Evolutionary conservation across 2,329 filamentous ascomycete species (phyloP), one percentile per base, ranked within the genome.

Genomic region (Cladosporium phlei): DNA sequence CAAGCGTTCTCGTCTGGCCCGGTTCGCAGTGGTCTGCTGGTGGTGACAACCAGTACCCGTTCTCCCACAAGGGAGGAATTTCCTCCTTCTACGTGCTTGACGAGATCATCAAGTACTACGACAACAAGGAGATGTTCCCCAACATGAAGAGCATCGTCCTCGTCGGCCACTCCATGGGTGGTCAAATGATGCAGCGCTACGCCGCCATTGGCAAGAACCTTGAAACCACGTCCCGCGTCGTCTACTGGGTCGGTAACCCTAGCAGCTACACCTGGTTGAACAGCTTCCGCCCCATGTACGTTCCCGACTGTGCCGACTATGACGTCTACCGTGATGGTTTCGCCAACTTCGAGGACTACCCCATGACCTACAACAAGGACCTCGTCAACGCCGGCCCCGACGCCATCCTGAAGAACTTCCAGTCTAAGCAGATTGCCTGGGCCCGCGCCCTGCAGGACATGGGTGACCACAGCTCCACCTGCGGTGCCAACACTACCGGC

Each of bases 111-210:
- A 34, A 58, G 32, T 64, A 61, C 50, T 66, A 60, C 45, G 59
- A 56, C 32, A 54, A 66, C 49, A 50, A 49, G 32, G 53, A 49
- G 12, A 42, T 55, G 25, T 66, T 60, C 46, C 63, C 63, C 2
- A 63, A 65, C 49, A 38, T 66, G 48, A 60, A 65, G 28, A 59
- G 63, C 47, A 64, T 66, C 28, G 59, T 66, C 27, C 49, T 66
- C 24, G 63, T 61, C 30, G 63, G 63, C 28, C 63, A 66, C 49
- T 65, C 62, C n/a, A 53, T 63, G 25, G 63, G 62, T 20, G 62
- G 48, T 10, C 63, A 66, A 50, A 61, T 58, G 38, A 51, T 60
- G 10, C 57, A 64, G 30, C 57, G 63, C 30, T 66, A 66, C 51
- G 62, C 59, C 11, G 54, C 56, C 9, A 53, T 65, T 22, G 58